These are phyloP conservation scores for Ganoderma sinense DNA, from an alignment of 1,284 basidiomycete genomes.

Conservation along the genomic window DNA sequence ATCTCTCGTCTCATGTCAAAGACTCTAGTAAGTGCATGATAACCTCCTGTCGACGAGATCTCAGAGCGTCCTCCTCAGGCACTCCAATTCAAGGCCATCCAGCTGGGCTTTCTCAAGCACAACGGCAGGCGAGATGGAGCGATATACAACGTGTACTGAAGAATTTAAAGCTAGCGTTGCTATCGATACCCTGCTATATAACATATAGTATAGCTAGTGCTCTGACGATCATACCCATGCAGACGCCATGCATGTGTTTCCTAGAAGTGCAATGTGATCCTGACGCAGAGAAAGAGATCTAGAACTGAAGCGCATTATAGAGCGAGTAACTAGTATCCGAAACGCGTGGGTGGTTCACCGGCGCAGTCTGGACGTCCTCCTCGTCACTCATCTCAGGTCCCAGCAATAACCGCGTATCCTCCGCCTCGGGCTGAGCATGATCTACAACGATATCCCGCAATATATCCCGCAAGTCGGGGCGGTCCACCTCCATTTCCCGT, in stretches of 20 bases:
- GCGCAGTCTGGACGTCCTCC: slow-evolving; percentile 32
- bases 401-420: slow-evolving; percentile 48
- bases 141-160: background rate
- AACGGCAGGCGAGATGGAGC: slow-evolving; percentile 12
- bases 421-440: slow-evolving; percentile 55
- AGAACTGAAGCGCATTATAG: slow-evolving; percentile 33
- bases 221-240: background rate
- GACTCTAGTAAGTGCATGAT: slow-evolving; percentile 18
- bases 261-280: background rate
- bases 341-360: slow-evolving; percentile 28
- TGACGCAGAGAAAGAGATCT: background rate
- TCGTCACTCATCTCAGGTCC: slow-evolving; percentile 61
- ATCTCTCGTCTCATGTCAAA: slow-evolving; percentile 28
- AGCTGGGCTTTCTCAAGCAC: slow-evolving; percentile 19
- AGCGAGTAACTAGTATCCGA: slow-evolving; percentile 38
- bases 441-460: slow-evolving; percentile 55
- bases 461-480: slow-evolving; percentile 53
- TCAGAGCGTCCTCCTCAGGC: slow-evolving; percentile 2
- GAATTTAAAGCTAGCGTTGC: background rate
- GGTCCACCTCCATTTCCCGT: slow-evolving; percentile 44
- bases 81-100: slow-evolving; percentile 21
- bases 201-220: background rate
- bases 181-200: background rate
- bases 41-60: background rate
- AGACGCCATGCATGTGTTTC: background rate